These are phyloP conservation scores for Sclerotinia nivalis DNA, from an alignment of 2,329 filamentous ascomycete genomes.

Conservation along the genomic window DNA sequence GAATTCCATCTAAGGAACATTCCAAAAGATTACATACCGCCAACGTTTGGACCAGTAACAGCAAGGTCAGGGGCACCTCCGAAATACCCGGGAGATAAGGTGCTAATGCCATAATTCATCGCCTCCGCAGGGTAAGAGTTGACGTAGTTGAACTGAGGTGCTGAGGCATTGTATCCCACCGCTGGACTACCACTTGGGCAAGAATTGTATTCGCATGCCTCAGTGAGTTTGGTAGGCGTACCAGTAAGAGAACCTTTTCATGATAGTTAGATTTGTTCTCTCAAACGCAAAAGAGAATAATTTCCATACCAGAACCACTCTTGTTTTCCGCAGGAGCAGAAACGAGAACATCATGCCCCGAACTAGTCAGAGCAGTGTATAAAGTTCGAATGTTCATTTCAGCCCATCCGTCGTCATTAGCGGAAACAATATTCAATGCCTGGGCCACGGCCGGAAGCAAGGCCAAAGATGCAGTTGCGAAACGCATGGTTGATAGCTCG, in stretches of 20 bases:
- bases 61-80: constrained; percentile 15
- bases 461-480: constrained; percentile 5
- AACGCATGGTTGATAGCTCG: constrained; percentile 14
- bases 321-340: constrained; percentile 11
- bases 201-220: constrained; percentile 11
- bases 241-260: constrained; percentile 1
- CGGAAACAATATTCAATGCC: not conserved
- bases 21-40: not conserved
- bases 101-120: constrained; percentile 2
- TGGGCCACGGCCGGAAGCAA: constrained; percentile 9
- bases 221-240: not conserved
- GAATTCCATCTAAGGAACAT: not conserved
- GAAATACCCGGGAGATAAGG: constrained; percentile 6
- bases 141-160: constrained; percentile 18
- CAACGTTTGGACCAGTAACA: constrained; percentile 13
- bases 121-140: constrained; percentile 9
- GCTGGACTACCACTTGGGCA: constrained; percentile 17
- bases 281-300: not conserved
- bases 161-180: constrained; percentile 8
- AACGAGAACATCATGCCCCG: constrained; percentile 16
- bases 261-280: not conserved
- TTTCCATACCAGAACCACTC: constrained; percentile 5
- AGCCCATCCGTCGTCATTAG: constrained; percentile 11
- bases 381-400: constrained; percentile 11
- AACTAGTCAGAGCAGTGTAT: constrained; percentile 5